phyloP scores from a whole-genome alignment of 2,329 filamentous ascomycete species.

The Ascochyta viciae-villosae region DNA sequence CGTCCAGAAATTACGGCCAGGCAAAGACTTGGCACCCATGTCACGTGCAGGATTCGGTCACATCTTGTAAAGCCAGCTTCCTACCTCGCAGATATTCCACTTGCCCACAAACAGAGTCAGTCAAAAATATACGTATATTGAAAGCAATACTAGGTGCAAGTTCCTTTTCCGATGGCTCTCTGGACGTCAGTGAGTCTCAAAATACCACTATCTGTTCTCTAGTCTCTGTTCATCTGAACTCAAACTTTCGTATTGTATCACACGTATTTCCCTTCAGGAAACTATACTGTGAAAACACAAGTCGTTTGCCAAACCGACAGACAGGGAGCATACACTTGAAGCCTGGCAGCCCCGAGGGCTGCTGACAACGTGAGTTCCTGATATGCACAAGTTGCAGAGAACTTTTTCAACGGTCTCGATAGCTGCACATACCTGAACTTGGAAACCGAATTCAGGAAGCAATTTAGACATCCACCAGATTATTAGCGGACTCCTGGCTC shows the following conservation, averaged over 20 bases:
- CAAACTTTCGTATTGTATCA: too few species aligned
- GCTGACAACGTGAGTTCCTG: neutral
- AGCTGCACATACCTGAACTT: neutral
- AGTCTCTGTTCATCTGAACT: neutral
- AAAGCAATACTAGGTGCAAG: neutral
- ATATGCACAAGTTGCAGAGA: neutral
- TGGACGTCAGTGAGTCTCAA: neutral
- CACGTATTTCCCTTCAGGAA: too few species aligned
- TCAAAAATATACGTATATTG: too few species aligned
- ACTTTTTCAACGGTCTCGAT: neutral
- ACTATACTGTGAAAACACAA: too few species aligned
- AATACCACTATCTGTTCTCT: neutral
- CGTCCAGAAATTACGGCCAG: conserved; percentile 34
- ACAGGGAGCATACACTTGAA: neutral
- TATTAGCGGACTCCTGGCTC: too few species aligned
- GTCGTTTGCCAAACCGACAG: neutral
- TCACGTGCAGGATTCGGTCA: conserved; percentile 9
- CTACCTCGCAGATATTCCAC: neutral
- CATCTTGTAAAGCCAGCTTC: neutral
- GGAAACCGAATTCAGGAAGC: neutral
- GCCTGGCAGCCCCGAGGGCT: neutral
- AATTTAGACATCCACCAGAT: neutral
- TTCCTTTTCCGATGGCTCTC: neutral
- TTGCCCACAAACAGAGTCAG: neutral
- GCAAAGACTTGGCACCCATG: conserved; percentile 7